Evolutionary conservation across 352 stramenopile genomes (phyloP).

Genomic region (Phytophthora rubi): DNA sequence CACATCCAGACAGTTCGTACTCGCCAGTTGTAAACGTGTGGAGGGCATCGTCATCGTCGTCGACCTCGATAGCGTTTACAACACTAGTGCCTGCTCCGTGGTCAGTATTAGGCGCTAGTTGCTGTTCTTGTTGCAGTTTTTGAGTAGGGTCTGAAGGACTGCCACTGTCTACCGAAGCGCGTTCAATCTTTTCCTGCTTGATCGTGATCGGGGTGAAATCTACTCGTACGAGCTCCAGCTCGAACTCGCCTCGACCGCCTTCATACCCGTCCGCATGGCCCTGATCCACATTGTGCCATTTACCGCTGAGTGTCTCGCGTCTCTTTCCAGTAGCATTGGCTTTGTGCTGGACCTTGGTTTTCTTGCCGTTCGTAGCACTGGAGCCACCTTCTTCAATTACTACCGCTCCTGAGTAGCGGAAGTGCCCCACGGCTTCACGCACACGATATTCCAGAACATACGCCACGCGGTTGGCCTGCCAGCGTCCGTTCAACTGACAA

Average conservation of each 20-base stretch:
- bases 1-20: slow-evolving; percentile 64
- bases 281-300: slow-evolving; percentile 70
- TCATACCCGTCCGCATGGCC: slow-evolving; percentile 52
- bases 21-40: slow-evolving; percentile 55
- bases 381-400: slow-evolving; percentile 27
- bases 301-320: slow-evolving; percentile 48
- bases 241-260: slow-evolving; percentile 63
- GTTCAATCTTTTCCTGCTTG: slow-evolving; percentile 29
- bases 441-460: slow-evolving; percentile 74
- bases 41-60: slow-evolving; percentile 44
- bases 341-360: slow-evolving; percentile 12
- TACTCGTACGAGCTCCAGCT: slow-evolving; percentile 55
- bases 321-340: slow-evolving; percentile 15
- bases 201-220: slow-evolving; percentile 27
- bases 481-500: slow-evolving; percentile 54
- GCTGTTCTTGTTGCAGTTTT: slow-evolving; percentile 8
- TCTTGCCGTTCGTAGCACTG: slow-evolving; percentile 7
- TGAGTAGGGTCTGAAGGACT: slow-evolving; percentile 1
- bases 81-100: not conserved
- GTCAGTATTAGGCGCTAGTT: not conserved
- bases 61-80: slow-evolving; percentile 11
- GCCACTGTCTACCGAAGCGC: not conserved
- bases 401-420: slow-evolving; percentile 65
- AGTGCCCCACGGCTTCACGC: slow-evolving; percentile 65
- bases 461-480: slow-evolving; percentile 57